phyloP scores from a whole-genome alignment of 208 protist genomes.

The Wallacemonas sp. region DNA sequence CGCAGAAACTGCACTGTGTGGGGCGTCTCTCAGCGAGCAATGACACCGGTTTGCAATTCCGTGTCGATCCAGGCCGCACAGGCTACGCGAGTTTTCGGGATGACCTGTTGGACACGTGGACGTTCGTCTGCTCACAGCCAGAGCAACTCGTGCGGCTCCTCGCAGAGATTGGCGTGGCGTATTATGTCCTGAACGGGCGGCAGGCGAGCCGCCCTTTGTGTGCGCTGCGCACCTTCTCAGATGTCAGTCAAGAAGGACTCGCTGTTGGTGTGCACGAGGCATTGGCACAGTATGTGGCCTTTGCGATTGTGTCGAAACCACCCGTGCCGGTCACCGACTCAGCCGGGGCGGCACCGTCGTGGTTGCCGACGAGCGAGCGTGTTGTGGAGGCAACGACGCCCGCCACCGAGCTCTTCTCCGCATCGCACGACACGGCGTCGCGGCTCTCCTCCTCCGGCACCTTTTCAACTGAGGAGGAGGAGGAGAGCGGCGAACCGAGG shows the following conservation, averaged over 20 bases:
- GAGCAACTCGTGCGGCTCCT: conserved; percentile 45
- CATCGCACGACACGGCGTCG: not conserved
- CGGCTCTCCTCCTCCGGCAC: not conserved
- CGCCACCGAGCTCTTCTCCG: not conserved
- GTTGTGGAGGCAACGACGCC: conserved; percentile 1
- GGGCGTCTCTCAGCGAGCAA: conserved; percentile 37
- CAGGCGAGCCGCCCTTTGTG: conserved; percentile 1
- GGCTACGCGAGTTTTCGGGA: conserved; percentile 77
- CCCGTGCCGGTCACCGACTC: too few species aligned
- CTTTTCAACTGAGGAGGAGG: conserved; percentile 6
- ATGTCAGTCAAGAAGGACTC: conserved; percentile 1
- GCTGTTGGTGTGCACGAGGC: conserved; percentile 25
- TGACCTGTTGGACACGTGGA: conserved; percentile 52
- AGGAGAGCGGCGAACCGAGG: not conserved
- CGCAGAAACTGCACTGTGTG: conserved; percentile 65
- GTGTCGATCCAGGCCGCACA: not conserved
- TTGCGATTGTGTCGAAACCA: too few species aligned
- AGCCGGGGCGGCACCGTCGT: not conserved
- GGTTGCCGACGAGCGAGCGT: conserved; percentile 6
- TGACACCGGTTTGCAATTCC: conserved; percentile 23
- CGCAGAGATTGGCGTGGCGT: conserved; percentile 56
- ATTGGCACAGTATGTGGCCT: conserved; percentile 43
- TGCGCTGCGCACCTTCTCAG: not conserved
- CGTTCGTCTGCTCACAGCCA: conserved; percentile 41
- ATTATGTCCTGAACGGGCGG: conserved; percentile 57